phyloP scores from a whole-genome alignment of 78 protist species.

The Cavenderia fasciculata region DNA sequence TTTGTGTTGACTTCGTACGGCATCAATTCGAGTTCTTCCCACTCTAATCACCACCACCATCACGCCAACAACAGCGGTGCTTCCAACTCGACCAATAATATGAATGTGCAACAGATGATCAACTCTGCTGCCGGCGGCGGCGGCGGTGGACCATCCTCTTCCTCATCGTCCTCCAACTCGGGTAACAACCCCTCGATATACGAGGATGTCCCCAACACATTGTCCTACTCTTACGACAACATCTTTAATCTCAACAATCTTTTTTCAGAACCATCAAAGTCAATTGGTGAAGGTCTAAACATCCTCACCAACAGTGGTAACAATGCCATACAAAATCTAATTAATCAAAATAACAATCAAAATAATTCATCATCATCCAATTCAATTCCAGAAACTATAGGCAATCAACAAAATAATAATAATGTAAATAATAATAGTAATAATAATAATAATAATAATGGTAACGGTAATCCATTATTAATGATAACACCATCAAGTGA shows the following conservation, averaged over 20 bases:
- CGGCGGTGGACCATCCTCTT: neutral
- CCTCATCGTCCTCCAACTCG: neutral
- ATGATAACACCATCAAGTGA: slow-evolving; percentile 18
- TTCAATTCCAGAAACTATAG: neutral
- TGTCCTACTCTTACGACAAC: slow-evolving; percentile 11
- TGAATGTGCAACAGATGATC: neutral
- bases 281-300: neutral
- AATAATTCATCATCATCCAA: neutral
- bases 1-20: neutral
- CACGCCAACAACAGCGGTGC: too few species aligned
- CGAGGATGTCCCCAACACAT: neutral
- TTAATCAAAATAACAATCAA: neutral
- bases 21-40: neutral
- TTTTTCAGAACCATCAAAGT: neutral
- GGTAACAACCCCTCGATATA: too few species aligned
- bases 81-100: too few species aligned
- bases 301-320: neutral
- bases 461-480: slow-evolving; percentile 7
- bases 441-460: neutral
- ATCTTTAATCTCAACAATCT: slow-evolving; percentile 25
- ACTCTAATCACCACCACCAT: too few species aligned
- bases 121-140: neutral
- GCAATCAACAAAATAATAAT: neutral
- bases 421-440: neutral
- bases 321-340: neutral